Conservation (phyloP, 2,329 filamentous ascomycete genomes). For the Claviceps spartinae region DNA sequence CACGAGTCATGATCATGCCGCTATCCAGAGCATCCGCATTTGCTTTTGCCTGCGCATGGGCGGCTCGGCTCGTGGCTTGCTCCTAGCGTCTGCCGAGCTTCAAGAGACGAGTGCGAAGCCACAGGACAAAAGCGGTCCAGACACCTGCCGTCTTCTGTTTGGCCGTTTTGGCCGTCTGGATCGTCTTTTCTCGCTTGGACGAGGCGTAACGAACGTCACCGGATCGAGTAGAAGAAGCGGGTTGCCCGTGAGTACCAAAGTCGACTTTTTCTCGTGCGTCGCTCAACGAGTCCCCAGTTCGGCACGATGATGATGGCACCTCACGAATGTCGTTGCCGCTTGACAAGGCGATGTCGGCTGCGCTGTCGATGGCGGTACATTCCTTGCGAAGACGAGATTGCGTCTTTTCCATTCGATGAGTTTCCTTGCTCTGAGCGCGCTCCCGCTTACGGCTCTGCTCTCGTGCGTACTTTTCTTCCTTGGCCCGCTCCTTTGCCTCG, state of each 20-base stretch:
- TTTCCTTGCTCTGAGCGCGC: slow-evolving; percentile 43
- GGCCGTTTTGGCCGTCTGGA: slow-evolving; percentile 35
- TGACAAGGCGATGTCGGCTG: slow-evolving; percentile 20
- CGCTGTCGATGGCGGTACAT: slow-evolving; percentile 16
- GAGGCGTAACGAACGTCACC: slow-evolving; percentile 31
- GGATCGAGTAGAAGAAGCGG: slow-evolving; percentile 18
- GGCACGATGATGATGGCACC: slow-evolving; percentile 11
- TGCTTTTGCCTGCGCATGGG: not conserved
- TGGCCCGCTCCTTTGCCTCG: slow-evolving; percentile 45
- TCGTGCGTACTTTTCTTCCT: slow-evolving; percentile 48
- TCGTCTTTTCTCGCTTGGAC: slow-evolving; percentile 27
- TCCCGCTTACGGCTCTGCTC: slow-evolving; percentile 45
- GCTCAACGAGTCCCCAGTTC: slow-evolving; percentile 14
- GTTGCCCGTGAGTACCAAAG: slow-evolving; percentile 13
- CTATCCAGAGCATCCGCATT: not conserved
- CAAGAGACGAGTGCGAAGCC: slow-evolving; percentile 42
- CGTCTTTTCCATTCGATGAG: slow-evolving; percentile 34
- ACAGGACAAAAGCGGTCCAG: slow-evolving; percentile 51
- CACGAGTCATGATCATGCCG: not conserved
- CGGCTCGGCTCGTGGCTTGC: slow-evolving; percentile 8
- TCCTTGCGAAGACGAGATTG: slow-evolving; percentile 28
- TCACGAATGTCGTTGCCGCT: slow-evolving; percentile 17
- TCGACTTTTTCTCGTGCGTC: slow-evolving; percentile 28
- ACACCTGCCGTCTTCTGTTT: slow-evolving; percentile 48
- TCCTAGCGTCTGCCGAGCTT: slow-evolving; percentile 27